These are phyloP conservation scores for Tulasnella sp. DNA, from an alignment of 768 basidiomycete genomes.

Conservation along the genomic window DNA sequence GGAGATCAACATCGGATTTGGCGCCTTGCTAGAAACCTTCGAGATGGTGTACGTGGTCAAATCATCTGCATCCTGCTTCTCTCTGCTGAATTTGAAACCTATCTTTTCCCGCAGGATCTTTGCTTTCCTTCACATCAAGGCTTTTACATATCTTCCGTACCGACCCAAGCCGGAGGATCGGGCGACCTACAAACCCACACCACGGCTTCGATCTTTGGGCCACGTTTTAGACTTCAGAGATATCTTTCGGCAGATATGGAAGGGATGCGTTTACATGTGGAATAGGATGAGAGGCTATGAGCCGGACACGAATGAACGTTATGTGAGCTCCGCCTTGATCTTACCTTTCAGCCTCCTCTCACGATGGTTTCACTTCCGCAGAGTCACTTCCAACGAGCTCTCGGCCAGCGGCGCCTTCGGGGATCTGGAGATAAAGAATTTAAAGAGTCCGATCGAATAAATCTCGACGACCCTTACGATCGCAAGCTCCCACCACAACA, in stretches of 20 bases:
- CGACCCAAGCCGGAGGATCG: conserved; percentile 24
- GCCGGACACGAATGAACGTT: conserved; percentile 31
- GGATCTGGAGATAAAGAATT: background rate
- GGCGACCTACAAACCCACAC: conserved; percentile 30
- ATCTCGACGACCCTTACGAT: background rate
- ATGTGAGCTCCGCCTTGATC: background rate
- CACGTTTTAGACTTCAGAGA: conserved; percentile 64
- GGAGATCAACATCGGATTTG: conserved; percentile 60
- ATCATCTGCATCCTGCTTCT: background rate
- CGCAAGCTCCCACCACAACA: background rate
- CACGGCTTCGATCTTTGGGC: conserved; percentile 44
- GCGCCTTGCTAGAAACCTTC: conserved; percentile 54
- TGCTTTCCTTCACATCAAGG: conserved; percentile 56
- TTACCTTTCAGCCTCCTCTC: background rate
- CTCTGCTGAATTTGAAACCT: background rate
- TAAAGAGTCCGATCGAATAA: conserved; percentile 11
- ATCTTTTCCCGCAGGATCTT: conserved; percentile 38
- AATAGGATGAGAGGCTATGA: conserved; percentile 44
- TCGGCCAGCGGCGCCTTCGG: conserved; percentile 24
- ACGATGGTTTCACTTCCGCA: conserved; percentile 25
- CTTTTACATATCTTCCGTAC: conserved; percentile 62
- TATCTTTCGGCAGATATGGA: conserved; percentile 49
- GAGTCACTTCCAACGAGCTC: conserved; percentile 27
- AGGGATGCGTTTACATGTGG: conserved; percentile 46
- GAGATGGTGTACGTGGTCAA: conserved; percentile 54